A percentile compares a stretch with the other conserved stretches of the same genome.
Evolutionary conservation across 345 rosid genomes (phyloP).

Genomic region (Trapa incisa): DNA sequence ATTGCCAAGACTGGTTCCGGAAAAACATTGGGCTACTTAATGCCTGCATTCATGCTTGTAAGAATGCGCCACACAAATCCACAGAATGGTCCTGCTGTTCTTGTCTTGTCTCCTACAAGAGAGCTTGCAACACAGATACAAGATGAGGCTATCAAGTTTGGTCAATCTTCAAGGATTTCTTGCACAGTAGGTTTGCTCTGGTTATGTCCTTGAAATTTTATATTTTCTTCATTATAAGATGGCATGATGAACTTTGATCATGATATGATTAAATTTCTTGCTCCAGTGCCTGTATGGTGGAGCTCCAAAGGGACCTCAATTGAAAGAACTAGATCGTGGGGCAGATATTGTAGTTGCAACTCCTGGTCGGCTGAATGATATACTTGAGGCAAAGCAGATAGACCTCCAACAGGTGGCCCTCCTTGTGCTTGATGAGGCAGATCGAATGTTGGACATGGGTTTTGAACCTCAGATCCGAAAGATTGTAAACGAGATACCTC

Average conservation of each 20-base stretch:
- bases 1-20: constrained; percentile 99
- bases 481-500: constrained; percentile 92
- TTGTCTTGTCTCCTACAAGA: constrained; percentile 90
- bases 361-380: constrained; percentile 94
- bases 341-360: constrained; percentile 99
- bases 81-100: constrained; percentile 74
- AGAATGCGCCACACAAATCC: constrained; percentile 54
- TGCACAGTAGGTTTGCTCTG: constrained; percentile 60
- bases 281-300: constrained; percentile 96
- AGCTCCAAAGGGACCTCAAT: constrained; percentile 83
- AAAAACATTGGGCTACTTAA: constrained; percentile 91
- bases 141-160: constrained; percentile 76
- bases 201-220: neutral
- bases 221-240: constrained; percentile 2
- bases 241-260: neutral
- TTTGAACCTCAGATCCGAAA: constrained; percentile 95
- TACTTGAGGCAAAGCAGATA: constrained; percentile 76
- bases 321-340: constrained; percentile 73
- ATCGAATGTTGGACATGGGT: constrained; percentile 99
- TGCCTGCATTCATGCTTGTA: constrained; percentile 82
- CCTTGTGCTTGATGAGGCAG: constrained; percentile 96
- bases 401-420: constrained; percentile 75
- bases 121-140: constrained; percentile 98
- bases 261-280: neutral
- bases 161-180: constrained; percentile 66